Base-by-base conservation (phyloP, 768 basidiomycete species). In the Exsudoporus frostii region DNA sequence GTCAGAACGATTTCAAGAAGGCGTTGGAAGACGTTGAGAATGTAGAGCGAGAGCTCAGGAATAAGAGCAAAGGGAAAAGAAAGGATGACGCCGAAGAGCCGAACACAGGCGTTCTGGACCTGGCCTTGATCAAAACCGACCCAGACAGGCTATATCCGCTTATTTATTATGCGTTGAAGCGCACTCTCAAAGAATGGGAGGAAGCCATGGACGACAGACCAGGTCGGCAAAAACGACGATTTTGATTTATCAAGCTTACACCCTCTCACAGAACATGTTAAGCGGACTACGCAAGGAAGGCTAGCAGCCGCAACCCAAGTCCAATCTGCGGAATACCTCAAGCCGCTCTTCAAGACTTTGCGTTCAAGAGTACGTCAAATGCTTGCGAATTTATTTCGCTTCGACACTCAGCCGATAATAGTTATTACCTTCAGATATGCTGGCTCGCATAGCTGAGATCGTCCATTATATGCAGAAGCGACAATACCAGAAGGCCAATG, bases 381-480 rank as follows among this genome's bases (percentile, higher is more conserved):
- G 17, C 33, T 43, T 38, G 19, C 39, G 43, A 19, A 46, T 34
- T 41, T 11, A 39, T n/a, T 37, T 45, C 42, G 15, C 9, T 50
- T 25, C 17, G n/a, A 38, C 38, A 22, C 57, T 65, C 45, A 67
- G 20, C n/a, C 30, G 22, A 40, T 32, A 4, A 48, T 41, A 89
- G 91, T 86, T 79, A 30, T 76, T 98, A 14, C 88, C 90, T 10
- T 71, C 80, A 11, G 96, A 98, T 62, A 86, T 99, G 74, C 76
- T 99, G 48, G 78, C 76, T 37, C 84, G 88, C 39, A 88, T 93
- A 54, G 86, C 92, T 14, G 95, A 99, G 71, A 95, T 99, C 48
- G 90, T 98, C 7, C 90, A 98, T 65, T 75, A 93, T 72, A 96
- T 97, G 93, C 97, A 99, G 69, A 88, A 83, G 58, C 86, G 97